phyloP scores from a whole-genome alignment of 2,329 filamentous ascomycete species.

The Cladosporium austrohemisphaericum region DNA sequence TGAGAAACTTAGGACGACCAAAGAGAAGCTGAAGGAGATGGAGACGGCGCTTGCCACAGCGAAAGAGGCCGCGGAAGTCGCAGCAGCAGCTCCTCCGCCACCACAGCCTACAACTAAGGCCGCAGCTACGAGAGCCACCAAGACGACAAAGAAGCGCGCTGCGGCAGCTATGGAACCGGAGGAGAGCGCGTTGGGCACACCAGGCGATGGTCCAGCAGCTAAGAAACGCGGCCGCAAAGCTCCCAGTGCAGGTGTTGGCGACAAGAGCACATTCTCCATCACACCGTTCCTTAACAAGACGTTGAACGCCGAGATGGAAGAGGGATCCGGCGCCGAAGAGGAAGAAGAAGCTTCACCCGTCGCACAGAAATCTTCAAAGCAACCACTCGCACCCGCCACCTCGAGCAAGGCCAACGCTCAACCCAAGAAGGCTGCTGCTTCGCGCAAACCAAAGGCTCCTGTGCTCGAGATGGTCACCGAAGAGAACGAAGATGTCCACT shows the following conservation, averaged over 20 bases:
- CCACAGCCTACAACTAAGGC: conserved; percentile 31
- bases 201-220: conserved; percentile 44
- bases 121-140: conserved; percentile 36
- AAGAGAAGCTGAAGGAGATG: conserved; percentile 68
- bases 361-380: conserved; percentile 32
- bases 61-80: conserved; percentile 34
- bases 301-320: conserved; percentile 47
- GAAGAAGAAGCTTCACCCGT: conserved; percentile 25
- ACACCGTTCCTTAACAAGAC: conserved; percentile 86
- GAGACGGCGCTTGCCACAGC: conserved; percentile 48
- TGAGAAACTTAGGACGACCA: conserved; percentile 64
- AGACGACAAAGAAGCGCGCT: conserved; percentile 41
- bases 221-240: conserved; percentile 44
- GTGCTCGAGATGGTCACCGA: conserved; percentile 44
- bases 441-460: conserved; percentile 38
- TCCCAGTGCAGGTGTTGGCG: conserved; percentile 62
- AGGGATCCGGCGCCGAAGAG: conserved; percentile 27
- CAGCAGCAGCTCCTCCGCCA: conserved; percentile 23
- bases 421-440: conserved; percentile 35
- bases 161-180: conserved; percentile 46
- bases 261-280: conserved; percentile 90
- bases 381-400: conserved; percentile 43
- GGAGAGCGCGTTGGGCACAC: conserved; percentile 46
- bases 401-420: conserved; percentile 42
- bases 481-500: conserved; percentile 39